Conservation (phyloP, 169 alveolate genomes). For the Plasmodium gonderi region DNA sequence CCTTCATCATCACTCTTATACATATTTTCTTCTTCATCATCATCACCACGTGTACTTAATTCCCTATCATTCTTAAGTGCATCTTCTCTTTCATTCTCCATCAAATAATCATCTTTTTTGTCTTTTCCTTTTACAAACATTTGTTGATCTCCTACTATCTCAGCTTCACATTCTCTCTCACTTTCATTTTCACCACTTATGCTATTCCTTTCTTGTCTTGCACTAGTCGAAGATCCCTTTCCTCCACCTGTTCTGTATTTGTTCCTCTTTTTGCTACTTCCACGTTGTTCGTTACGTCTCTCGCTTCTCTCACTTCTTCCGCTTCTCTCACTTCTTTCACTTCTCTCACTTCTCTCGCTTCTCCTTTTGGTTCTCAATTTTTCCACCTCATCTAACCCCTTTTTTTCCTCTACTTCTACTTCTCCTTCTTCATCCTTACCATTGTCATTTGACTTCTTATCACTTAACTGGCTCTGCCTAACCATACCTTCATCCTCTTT, state of each 20-base stretch:
- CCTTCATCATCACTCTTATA: constrained; percentile 46
- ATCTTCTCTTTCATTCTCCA: constrained; percentile 4
- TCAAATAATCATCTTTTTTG: neutral
- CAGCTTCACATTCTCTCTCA: neutral
- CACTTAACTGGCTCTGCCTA: neutral
- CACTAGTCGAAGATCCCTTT: neutral
- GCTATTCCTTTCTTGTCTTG: neutral
- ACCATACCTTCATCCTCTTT: neutral
- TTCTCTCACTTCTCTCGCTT: neutral
- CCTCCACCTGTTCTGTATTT: neutral
- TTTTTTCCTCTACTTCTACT: constrained; percentile 2
- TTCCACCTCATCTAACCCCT: neutral
- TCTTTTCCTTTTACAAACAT: neutral
- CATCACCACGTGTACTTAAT: constrained; percentile 10
- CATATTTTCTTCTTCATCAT: constrained; percentile 12
- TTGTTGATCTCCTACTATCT: neutral
- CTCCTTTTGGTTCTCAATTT: too few species aligned
- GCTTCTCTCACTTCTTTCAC: neutral
- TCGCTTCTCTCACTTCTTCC: neutral
- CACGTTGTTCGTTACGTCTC: neutral
- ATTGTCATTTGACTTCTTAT: neutral
- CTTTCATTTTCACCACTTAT: neutral
- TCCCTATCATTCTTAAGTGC: constrained; percentile 20
- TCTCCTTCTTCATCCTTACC: neutral
- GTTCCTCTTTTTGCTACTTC: neutral